A percentile compares a stretch with the other conserved stretches of the same genome.
These are phyloP conservation scores for Colletotrichum tofieldiae DNA, from an alignment of 2,329 filamentous ascomycete species.

Conservation along the genomic window DNA sequence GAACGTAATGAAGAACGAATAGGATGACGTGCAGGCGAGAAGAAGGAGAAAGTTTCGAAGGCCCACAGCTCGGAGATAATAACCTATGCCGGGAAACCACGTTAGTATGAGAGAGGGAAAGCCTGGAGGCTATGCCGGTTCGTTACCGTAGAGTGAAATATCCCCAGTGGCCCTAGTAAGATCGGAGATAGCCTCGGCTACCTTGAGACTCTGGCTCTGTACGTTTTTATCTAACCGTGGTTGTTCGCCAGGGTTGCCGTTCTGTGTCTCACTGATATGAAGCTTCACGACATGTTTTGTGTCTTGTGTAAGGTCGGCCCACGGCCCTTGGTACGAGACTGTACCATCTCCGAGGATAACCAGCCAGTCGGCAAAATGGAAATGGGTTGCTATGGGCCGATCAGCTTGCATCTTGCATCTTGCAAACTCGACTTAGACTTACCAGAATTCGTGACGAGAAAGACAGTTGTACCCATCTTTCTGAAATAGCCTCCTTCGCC, in stretches of 20 bases:
- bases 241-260: neutral
- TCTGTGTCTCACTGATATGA: neutral
- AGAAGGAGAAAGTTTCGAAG: conserved; percentile 19
- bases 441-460: conserved; percentile 27
- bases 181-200: conserved; percentile 16
- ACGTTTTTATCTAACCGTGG: conserved; percentile 5
- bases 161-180: conserved; percentile 29
- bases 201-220: conserved; percentile 18
- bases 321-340: conserved; percentile 21
- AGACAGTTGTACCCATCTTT: conserved; percentile 42
- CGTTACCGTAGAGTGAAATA: conserved; percentile 30
- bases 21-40: conserved; percentile 24
- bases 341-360: conserved; percentile 1
- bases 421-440: neutral
- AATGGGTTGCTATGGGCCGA: conserved; percentile 6
- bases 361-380: conserved; percentile 11
- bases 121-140: no score
- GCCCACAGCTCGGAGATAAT: conserved; percentile 19
- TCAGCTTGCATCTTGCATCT: no score
- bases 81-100: neutral
- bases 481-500: conserved; percentile 43
- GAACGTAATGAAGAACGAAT: conserved; percentile 26
- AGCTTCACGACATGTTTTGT: neutral
- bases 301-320: neutral
- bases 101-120: neutral